phyloP scores from a whole-genome alignment of 495 filamentous ascomycete genomes.

The Parathielavia hyrcaniae region DNA sequence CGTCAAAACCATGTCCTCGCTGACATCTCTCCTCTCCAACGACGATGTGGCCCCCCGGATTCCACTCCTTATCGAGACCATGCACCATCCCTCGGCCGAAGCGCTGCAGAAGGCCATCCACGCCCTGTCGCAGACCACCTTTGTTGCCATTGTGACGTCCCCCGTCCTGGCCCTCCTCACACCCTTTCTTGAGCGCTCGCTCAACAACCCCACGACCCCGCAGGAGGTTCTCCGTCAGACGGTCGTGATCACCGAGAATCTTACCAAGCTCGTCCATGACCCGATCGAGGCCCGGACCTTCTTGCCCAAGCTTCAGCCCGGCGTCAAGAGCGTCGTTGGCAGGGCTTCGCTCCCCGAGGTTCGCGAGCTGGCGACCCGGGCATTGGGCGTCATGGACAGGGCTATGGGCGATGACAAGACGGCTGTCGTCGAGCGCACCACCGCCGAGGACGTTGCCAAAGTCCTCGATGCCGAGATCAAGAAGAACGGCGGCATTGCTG shows the following conservation, averaged over 20 bases:
- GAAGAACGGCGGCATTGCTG: conserved; percentile 55
- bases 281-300: conserved; percentile 93
- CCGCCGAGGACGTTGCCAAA: conserved; percentile 66
- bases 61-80: conserved; percentile 86
- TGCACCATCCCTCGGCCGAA: conserved; percentile 89
- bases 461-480: conserved; percentile 70
- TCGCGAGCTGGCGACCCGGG: conserved; percentile 77
- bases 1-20: conserved; percentile 78
- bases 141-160: conserved; percentile 95
- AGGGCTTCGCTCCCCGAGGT: conserved; percentile 92
- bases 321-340: conserved; percentile 81
- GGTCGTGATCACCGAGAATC: conserved; percentile 95
- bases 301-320: conserved; percentile 89
- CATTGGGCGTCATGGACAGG: conserved; percentile 82
- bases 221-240: conserved; percentile 96
- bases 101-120: conserved; percentile 92
- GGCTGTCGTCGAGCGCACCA: conserved; percentile 60
- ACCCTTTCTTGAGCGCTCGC: conserved; percentile 84
- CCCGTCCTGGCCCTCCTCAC: conserved; percentile 96
- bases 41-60: conserved; percentile 94
- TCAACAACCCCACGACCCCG: conserved; percentile 81
- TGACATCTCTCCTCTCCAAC: conserved; percentile 89
- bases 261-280: conserved; percentile 98
- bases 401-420: conserved; percentile 73
- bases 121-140: conserved; percentile 95